Evolutionary conservation across 2,329 filamentous ascomycete species (phyloP).

Genomic region (Beauveria rudraprayagi): DNA sequence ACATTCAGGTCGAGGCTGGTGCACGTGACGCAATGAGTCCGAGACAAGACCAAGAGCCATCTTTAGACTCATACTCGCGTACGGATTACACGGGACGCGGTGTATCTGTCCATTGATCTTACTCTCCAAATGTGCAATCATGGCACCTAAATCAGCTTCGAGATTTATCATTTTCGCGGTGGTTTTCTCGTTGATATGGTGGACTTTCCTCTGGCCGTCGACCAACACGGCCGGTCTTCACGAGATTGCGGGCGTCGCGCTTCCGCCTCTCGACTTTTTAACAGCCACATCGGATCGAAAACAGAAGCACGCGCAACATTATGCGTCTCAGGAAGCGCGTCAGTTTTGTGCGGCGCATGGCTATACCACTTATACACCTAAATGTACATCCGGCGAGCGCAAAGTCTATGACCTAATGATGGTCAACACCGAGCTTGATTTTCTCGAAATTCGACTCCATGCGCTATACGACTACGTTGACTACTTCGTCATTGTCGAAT

Average conservation of each 20-base stretch:
- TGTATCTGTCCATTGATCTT: not conserved
- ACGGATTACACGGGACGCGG: not conserved
- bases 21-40: not conserved
- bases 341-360: constrained; percentile 26
- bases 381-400: constrained; percentile 18
- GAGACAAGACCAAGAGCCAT: too few species aligned
- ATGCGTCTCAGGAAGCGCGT: constrained; percentile 21
- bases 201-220: not conserved
- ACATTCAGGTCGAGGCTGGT: not conserved
- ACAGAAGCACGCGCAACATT: constrained; percentile 17
- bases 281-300: constrained; percentile 2
- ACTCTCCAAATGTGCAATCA: not conserved
- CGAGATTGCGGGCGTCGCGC: not conserved
- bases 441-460: constrained; percentile 55
- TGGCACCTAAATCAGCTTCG: not conserved
- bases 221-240: not conserved
- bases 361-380: constrained; percentile 23
- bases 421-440: constrained; percentile 56
- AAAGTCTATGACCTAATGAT: constrained; percentile 47
- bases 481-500: constrained; percentile 58
- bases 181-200: not conserved
- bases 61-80: too few species aligned
- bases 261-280: constrained; percentile 9
- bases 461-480: constrained; percentile 51
- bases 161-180: not conserved